Percentiles rank a stretch among this genome's conserved stretches.
These are phyloP conservation scores for Macrophomina pseudophaseolina DNA, from an alignment of 2,329 filamentous ascomycete species.

Conservation along the genomic window DNA sequence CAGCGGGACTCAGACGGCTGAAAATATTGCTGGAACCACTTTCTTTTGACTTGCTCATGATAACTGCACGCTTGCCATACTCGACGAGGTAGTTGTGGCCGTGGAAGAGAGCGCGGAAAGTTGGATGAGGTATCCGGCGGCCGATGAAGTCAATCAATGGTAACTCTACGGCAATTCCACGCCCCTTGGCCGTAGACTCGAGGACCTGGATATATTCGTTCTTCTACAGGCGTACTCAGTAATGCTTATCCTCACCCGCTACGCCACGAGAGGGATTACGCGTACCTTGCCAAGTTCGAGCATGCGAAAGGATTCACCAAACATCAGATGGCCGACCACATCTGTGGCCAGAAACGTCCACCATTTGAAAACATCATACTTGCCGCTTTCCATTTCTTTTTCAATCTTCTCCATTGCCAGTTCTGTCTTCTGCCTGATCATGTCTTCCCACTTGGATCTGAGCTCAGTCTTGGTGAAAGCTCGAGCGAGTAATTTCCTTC, in stretches of 20 bases:
- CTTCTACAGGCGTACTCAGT: background rate
- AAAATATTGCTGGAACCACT: conserved; percentile 36
- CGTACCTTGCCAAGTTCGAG: conserved; percentile 42
- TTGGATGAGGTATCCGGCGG: conserved; percentile 29
- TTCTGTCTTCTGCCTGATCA: conserved; percentile 39
- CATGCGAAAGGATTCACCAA: conserved; percentile 49
- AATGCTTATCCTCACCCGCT: background rate
- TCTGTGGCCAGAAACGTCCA: conserved; percentile 48
- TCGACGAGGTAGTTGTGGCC: conserved; percentile 22
- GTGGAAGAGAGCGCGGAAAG: conserved; percentile 29
- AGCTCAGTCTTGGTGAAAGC: conserved; percentile 44
- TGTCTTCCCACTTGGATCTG: conserved; percentile 42
- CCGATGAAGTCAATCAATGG: conserved; percentile 30
- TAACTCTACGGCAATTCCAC: conserved; percentile 41
- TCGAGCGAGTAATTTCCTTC: conserved; percentile 44
- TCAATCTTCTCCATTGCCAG: conserved; percentile 42
- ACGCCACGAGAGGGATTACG: conserved; percentile 18
- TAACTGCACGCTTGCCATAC: conserved; percentile 39
- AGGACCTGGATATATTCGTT: conserved; percentile 45
- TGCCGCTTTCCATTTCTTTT: conserved; percentile 28
- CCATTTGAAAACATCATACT: conserved; percentile 45
- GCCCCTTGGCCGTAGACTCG: conserved; percentile 42
- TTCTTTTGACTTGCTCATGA: conserved; percentile 28
- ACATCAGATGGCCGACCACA: conserved; percentile 45
- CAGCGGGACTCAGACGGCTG: background rate